Evolutionary conservation across 2,329 filamentous ascomycete species (phyloP).

Genomic region (Colletotrichum sublineola): DNA sequence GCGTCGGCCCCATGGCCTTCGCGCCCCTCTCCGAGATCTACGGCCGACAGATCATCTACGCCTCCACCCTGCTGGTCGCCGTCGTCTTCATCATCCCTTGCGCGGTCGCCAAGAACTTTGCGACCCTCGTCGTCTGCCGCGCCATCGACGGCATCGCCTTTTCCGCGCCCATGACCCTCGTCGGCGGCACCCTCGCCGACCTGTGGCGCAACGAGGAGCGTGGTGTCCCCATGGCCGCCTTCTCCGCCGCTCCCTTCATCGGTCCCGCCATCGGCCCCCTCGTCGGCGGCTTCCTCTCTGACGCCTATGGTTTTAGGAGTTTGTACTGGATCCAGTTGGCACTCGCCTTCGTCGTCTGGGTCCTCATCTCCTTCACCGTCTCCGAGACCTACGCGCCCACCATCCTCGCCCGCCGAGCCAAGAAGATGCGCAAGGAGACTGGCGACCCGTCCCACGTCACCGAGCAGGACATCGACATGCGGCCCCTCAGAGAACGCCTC

Average conservation of each 20-base stretch:
- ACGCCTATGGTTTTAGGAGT: conserved; percentile 82
- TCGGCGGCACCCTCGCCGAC: conserved; percentile 85
- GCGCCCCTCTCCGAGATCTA: conserved; percentile 83
- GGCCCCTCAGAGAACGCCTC: conserved; percentile 77
- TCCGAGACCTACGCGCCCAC: conserved; percentile 90
- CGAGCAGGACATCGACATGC: conserved; percentile 82
- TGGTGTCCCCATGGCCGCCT: conserved; percentile 88
- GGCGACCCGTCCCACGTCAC: conserved; percentile 79
- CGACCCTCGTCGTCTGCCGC: conserved; percentile 80
- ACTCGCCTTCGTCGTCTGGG: conserved; percentile 75
- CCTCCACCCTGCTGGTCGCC: conserved; percentile 74
- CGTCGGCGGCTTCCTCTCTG: conserved; percentile 80
- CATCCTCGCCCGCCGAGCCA: conserved; percentile 78
- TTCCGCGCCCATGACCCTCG: conserved; percentile 87
- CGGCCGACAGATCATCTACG: conserved; percentile 80
- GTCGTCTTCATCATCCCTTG: conserved; percentile 86
- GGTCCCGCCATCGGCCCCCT: conserved; percentile 84
- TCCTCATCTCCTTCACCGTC: conserved; percentile 87
- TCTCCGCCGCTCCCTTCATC: conserved; percentile 85
- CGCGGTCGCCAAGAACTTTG: conserved; percentile 81
- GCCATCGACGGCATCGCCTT: conserved; percentile 87
- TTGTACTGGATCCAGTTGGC: conserved; percentile 91
- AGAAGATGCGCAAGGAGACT: conserved; percentile 77
- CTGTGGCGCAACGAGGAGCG: conserved; percentile 88
- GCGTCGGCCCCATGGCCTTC: conserved; percentile 83